Evolutionary conservation across 371 early-diverging fungal genomes (phyloP).

Genomic region (Actinomortierella wolfii): DNA sequence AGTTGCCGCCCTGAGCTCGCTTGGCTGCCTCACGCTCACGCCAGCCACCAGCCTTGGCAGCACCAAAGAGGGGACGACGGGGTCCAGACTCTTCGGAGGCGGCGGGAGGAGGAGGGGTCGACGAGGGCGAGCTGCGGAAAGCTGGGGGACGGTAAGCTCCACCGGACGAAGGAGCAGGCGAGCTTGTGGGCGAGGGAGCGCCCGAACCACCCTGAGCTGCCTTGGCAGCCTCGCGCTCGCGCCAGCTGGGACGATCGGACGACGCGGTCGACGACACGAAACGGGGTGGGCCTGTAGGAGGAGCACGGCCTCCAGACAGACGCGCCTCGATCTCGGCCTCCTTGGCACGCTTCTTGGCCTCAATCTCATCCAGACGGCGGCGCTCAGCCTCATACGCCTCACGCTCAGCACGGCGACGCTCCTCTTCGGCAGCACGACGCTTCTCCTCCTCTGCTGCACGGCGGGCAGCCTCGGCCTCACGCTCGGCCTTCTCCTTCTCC

Average conservation of each 20-base stretch:
- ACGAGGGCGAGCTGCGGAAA: slow-evolving; percentile 11
- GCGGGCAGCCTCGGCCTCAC: slow-evolving; percentile 51
- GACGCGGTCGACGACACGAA: slow-evolving; percentile 29
- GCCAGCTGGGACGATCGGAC: slow-evolving; percentile 41
- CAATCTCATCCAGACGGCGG: slow-evolving; percentile 36
- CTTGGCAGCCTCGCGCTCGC: slow-evolving; percentile 42
- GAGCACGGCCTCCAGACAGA: slow-evolving; percentile 18
- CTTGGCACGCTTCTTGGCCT: slow-evolving; percentile 33
- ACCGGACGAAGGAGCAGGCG: slow-evolving; percentile 9
- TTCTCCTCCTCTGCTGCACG: slow-evolving; percentile 41
- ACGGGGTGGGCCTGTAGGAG: slow-evolving; percentile 27
- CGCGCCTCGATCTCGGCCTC: slow-evolving; percentile 46
- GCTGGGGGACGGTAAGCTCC: slow-evolving; percentile 22
- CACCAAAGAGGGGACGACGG: slow-evolving; percentile 29
- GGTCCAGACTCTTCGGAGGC: slow-evolving; percentile 11
- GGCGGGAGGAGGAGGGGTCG: slow-evolving; percentile 10
- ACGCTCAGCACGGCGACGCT: slow-evolving; percentile 35
- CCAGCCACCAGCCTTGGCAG: slow-evolving; percentile 19
- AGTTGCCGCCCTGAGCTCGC: no score
- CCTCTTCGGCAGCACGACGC: slow-evolving; percentile 33
- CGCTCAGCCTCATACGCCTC: slow-evolving; percentile 35
- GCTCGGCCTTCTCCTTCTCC: slow-evolving; percentile 48
- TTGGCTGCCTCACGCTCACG: slow-evolving; percentile 42
- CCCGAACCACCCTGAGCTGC: slow-evolving; percentile 3
- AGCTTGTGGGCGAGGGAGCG: slow-evolving; percentile 7